Base-by-base conservation (phyloP, 164 flowering plant species). In the Berberis thunbergii region DNA sequence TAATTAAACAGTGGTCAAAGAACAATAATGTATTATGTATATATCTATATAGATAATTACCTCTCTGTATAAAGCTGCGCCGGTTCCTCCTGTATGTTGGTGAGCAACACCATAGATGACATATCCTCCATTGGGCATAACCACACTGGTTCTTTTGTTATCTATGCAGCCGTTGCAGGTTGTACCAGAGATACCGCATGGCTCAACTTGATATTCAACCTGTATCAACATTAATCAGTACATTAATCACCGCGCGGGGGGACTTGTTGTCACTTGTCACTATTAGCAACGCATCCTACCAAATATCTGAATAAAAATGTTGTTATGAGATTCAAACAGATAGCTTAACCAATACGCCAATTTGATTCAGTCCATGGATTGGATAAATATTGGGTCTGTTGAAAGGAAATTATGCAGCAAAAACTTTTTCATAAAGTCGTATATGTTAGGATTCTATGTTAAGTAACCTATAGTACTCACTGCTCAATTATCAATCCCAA, bases 31-130 rank as follows among this genome's bases (percentile, higher is more conserved):
- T 52, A 10, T 4, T 10, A 52, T 11, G 13, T 10, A 10, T 4
- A 4, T 7, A 9, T 10, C 1, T 12, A 60, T 11, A 41, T 39
- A 26, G 2, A 2, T 62, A 1, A 40, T 43, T 59, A 87, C 97
- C 89, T 84, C 77, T 61, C 91, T 77, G 69, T 82, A 86, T n/a
- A 90, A 79, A 62, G 86, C 64, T 43, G 88, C 64, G 45, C 91
- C 93, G 26, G 53, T 59, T n/a, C 93, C 92, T 6, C 93, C 97
- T 2, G 81, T 49, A 74, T 90, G 96, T 73, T 85, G 96, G 73
- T 90, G 95, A 10, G 86, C 87, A 64, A 80, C 93, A 59, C 83
- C 96, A 71, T 90, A 90, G 54, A 90, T 60, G 44, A 90, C 77
- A 75, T 82, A 70, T 26, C 97, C 97, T 59, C 84, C 84, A 39